phyloP scores from a whole-genome alignment of 306 rosid species.

The Vicia faba region DNA sequence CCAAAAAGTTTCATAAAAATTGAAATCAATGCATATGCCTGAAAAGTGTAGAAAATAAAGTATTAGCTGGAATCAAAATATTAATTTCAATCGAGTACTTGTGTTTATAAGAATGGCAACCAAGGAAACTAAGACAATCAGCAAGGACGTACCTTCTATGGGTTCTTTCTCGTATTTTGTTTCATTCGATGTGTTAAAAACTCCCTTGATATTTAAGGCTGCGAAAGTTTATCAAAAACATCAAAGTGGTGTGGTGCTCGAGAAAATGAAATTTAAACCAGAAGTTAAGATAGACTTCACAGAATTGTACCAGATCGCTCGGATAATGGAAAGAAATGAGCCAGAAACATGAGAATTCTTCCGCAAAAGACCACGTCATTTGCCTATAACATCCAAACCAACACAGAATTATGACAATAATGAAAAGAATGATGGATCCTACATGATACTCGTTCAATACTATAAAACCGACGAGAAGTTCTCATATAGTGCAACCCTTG shows the following conservation, averaged over 20 bases:
- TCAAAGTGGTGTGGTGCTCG: slow-evolving; percentile 24
- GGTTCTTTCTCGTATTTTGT: slow-evolving; percentile 95
- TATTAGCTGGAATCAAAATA: slow-evolving; percentile 22
- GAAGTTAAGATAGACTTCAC: slow-evolving; percentile 27
- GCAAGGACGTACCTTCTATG: slow-evolving; percentile 62
- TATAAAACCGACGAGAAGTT: not conserved
- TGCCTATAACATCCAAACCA: slow-evolving; percentile 56
- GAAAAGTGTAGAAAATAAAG: slow-evolving; percentile 40
- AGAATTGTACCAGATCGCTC: slow-evolving; percentile 81
- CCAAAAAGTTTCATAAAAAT: slow-evolving; percentile 97
- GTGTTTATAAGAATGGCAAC: slow-evolving; percentile 27
- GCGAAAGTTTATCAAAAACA: slow-evolving; percentile 44
- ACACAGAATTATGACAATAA: slow-evolving; percentile 13
- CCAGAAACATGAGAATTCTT: slow-evolving; percentile 94
- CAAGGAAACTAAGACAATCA: slow-evolving; percentile 21
- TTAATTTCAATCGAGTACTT: not conserved
- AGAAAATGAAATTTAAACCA: slow-evolving; percentile 34
- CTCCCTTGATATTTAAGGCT: slow-evolving; percentile 98
- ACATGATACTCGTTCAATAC: slow-evolving; percentile 2
- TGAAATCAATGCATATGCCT: slow-evolving; percentile 97
- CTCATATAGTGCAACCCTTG: not conserved
- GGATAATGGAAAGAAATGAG: slow-evolving; percentile 92
- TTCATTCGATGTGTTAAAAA: slow-evolving; percentile 93
- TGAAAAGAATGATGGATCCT: not conserved
- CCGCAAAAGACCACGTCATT: slow-evolving; percentile 97